Percentiles rank a stretch among this genome's conserved stretches.
Conservation (phyloP, 2,329 filamentous ascomycete species). For the Moelleriella libera region DNA sequence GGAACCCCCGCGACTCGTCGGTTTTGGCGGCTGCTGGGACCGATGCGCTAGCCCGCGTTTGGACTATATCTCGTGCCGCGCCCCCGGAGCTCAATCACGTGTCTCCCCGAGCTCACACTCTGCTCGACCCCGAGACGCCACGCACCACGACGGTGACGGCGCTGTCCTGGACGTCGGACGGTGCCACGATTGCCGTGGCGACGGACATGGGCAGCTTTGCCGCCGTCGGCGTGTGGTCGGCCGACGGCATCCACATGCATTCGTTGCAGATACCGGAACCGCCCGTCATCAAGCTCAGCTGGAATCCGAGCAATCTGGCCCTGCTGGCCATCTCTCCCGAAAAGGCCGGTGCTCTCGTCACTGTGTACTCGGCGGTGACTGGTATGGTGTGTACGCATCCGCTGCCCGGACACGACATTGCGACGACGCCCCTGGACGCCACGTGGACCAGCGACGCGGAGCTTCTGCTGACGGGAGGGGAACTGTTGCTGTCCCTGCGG, state of each 20-base stretch:
- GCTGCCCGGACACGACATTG: constrained; percentile 35
- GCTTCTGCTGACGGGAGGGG: constrained; percentile 45
- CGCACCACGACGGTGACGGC: constrained; percentile 39
- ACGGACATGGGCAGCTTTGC: constrained; percentile 37
- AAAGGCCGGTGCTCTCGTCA: constrained; percentile 38
- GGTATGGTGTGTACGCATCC: constrained; percentile 31
- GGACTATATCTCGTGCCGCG: constrained; percentile 45
- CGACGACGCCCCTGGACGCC: constrained; percentile 38
- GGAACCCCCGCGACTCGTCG: constrained; percentile 50
- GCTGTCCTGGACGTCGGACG: constrained; percentile 46
- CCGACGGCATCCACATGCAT: constrained; percentile 36
- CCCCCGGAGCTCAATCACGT: constrained; percentile 28
- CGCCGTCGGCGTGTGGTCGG: constrained; percentile 41
- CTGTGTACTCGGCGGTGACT: constrained; percentile 32
- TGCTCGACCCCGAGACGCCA: constrained; percentile 40
- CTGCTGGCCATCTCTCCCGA: constrained; percentile 44
- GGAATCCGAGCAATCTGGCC: constrained; percentile 41
- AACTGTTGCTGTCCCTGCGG: constrained; percentile 33
- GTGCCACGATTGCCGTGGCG: constrained; percentile 40
- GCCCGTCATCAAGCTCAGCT: constrained; percentile 47
- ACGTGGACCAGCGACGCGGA: constrained; percentile 44
- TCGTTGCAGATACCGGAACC: constrained; percentile 43
- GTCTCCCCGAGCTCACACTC: constrained; percentile 19
- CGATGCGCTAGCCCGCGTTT: constrained; percentile 56
- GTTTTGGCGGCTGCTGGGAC: constrained; percentile 54